Percentiles rank a stretch among this genome's conserved stretches.
phyloP scores from a whole-genome alignment of 2,329 filamentous ascomycete genomes.

The Colletotrichum cordylinicola region DNA sequence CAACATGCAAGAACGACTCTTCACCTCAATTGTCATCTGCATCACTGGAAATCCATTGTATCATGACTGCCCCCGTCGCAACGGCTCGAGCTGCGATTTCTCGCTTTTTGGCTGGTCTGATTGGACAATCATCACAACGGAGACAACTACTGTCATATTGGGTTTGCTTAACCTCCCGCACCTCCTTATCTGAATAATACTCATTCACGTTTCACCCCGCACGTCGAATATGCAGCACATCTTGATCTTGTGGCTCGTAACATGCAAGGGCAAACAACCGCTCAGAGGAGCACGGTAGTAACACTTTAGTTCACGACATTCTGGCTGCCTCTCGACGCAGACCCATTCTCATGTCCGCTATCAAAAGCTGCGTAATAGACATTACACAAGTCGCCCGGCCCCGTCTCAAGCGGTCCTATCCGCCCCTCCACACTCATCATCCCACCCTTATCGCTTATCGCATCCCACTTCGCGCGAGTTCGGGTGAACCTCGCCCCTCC shows the following conservation, averaged over 20 bases:
- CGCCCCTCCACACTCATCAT: slow-evolving; percentile 6
- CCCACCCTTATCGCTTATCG: slow-evolving; percentile 22
- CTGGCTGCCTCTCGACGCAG: not conserved
- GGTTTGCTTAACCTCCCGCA: not conserved
- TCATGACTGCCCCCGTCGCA: not conserved
- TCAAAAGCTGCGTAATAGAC: slow-evolving; percentile 9
- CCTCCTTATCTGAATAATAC: not conserved
- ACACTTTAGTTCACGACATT: not conserved
- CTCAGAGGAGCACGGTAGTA: not conserved
- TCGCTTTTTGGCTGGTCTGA: not conserved
- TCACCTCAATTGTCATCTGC: not conserved
- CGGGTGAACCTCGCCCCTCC: slow-evolving; percentile 1
- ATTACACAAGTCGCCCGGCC: slow-evolving; percentile 9
- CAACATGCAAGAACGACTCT: not conserved
- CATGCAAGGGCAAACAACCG: not conserved
- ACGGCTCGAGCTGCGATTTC: not conserved
- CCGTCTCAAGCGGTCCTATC: not conserved
- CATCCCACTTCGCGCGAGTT: slow-evolving; percentile 18
- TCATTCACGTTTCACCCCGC: not conserved
- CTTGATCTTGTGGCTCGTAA: not conserved
- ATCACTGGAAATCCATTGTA: not conserved
- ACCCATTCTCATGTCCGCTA: not conserved
- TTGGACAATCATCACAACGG: not conserved
- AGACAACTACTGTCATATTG: not conserved
- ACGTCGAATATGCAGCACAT: not conserved